A percentile compares a stretch with the other conserved stretches of the same genome.
Conservation (phyloP, 352 stramenopile genomes). For the Phytophthora syringae region DNA sequence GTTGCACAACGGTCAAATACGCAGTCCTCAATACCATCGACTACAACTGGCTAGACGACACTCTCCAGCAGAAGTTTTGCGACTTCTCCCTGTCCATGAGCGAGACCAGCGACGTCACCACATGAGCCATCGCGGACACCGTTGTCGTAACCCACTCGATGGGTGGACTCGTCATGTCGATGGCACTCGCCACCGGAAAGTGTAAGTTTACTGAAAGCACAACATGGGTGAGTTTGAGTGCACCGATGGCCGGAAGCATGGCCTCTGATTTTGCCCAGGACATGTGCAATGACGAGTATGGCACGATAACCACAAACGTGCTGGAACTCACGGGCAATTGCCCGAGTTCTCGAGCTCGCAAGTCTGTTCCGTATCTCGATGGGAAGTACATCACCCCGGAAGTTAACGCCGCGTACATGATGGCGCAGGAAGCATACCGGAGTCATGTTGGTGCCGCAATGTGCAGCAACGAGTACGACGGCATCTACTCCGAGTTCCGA, state of each 20-base stretch:
- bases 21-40: slow-evolving; percentile 53
- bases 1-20: slow-evolving; percentile 45
- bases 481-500: slow-evolving; percentile 50
- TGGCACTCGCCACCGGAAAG: slow-evolving; percentile 17
- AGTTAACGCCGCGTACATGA: too few relatives aligned
- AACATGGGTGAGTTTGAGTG: slow-evolving; percentile 42
- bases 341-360: slow-evolving; percentile 26
- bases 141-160: slow-evolving; percentile 55
- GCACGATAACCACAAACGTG: slow-evolving; percentile 27
- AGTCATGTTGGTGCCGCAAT: slow-evolving; percentile 45
- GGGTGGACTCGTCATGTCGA: slow-evolving; percentile 39
- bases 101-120: background rate
- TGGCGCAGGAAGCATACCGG: too few relatives aligned
- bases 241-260: slow-evolving; percentile 48
- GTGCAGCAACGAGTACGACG: slow-evolving; percentile 42
- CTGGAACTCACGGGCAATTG: slow-evolving; percentile 42
- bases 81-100: slow-evolving; percentile 21
- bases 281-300: slow-evolving; percentile 36
- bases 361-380: too few relatives aligned
- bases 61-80: slow-evolving; percentile 46
- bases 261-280: slow-evolving; percentile 45
- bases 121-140: slow-evolving; percentile 35
- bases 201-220: slow-evolving; percentile 23
- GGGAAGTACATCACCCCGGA: too few relatives aligned
- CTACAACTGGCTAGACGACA: slow-evolving; percentile 46